Evolutionary conservation across 1,284 basidiomycete genomes (phyloP), one percentile per base, ranked within the genome.

Genomic region (Cutaneotrichosporon arboriforme): DNA sequence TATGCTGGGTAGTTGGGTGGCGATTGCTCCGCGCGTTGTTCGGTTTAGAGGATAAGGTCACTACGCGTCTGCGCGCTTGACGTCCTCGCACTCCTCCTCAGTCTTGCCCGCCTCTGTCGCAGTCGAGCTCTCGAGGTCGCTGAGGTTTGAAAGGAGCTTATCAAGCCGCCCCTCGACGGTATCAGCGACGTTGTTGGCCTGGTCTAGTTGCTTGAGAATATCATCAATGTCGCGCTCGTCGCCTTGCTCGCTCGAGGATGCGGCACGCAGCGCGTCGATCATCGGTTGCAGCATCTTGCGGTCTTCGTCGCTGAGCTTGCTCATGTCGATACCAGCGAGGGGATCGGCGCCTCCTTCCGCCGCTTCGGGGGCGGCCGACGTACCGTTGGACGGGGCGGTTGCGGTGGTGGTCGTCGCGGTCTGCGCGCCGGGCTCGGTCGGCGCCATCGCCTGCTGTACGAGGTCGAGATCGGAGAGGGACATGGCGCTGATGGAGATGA

Each of bases 81-180:
- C 48, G 31, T 41, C 34, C 41, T 36, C 10, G 21, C 64, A 67
- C 51, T 72, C 77, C 56, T 67, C 57, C 14, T 63, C 63, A 33
- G 74, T 71, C 49, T 77, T 74, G 18, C 31, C 31, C 43, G 2
- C 31, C 47, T 75, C 73, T 54, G 75, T 74, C 33, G 51, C 46
- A 3, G 47, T 54, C 1, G 17, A 35, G 17, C 31, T 35, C 41
- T 68, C 67, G 21, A 69, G 61, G 26, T 64, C 61, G 20, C 64
- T 69, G 15, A 76, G 48, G 15, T 57, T 62, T 48, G 52, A 63
- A 20, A 76, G 56, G 40, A 76, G 48, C 46, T 40, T 55, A 62
- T 76, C 73, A 38, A 76, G 57, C 55, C 67, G 68, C 1, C 58
- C 66, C 49, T 76, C 75, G 22, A 76, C 55, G 39, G 66, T 65